A percentile compares a stretch with the other conserved stretches of the same genome.
phyloP scores from a whole-genome alignment of 805 yeast genomes.

The Yamadazyma nakazawae region DNA sequence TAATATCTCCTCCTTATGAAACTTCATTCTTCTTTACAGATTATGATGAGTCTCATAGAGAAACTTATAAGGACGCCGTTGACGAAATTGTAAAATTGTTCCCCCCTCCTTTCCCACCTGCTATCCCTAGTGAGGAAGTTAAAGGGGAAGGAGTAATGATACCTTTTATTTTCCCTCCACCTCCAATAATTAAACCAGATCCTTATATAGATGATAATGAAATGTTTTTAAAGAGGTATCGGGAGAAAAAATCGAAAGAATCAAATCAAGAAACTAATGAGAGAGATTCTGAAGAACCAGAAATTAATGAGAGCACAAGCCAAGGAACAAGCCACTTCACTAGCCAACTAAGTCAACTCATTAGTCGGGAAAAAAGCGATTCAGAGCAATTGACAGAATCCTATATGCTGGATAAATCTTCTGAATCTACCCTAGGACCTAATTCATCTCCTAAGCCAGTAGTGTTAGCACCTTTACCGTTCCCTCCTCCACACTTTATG shows the following conservation, averaged over 20 bases:
- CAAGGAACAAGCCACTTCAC: neutral
- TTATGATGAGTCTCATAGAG: conserved; percentile 15
- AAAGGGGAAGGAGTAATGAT: conserved; percentile 34
- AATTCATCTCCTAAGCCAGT: conserved; percentile 3
- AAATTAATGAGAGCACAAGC: neutral
- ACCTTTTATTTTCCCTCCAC: conserved; percentile 43
- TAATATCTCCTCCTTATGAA: conserved; percentile 30
- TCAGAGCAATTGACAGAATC: too few species aligned
- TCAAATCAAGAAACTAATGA: conserved; percentile 1
- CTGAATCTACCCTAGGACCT: neutral
- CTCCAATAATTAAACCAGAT: conserved; percentile 32
- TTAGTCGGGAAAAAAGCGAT: too few species aligned
- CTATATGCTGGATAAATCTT: too few species aligned
- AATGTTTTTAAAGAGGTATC: conserved; percentile 2
- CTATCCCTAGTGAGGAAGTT: conserved; percentile 2
- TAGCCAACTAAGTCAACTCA: too few species aligned
- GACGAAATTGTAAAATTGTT: conserved; percentile 13
- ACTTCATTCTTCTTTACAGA: conserved; percentile 36
- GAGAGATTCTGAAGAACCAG: neutral
- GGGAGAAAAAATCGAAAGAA: neutral
- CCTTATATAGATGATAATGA: conserved; percentile 16
- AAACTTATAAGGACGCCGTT: conserved; percentile 15
- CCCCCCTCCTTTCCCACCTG: conserved; percentile 43
- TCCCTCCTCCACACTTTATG: conserved; percentile 45
- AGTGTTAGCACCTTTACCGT: conserved; percentile 40